These are phyloP conservation scores for Epithemia pelagica DNA, from an alignment of 108 stramenopile genomes.

Conservation along the genomic window DNA sequence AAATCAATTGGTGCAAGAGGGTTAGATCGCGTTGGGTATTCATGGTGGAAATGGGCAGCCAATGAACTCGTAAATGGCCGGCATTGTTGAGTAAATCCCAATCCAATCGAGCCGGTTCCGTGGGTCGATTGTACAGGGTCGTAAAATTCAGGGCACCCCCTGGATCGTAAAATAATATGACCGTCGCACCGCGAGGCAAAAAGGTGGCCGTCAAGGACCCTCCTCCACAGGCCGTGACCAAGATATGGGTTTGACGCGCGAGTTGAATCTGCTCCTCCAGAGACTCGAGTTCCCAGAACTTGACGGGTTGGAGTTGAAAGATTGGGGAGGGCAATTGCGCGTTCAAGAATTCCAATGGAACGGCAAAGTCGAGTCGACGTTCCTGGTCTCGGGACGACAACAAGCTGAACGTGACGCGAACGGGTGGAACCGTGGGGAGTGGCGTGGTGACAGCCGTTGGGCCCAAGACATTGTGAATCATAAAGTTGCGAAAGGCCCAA, in stretches of 20 bases:
- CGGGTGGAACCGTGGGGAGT: constrained; percentile 1
- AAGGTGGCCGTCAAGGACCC: constrained; percentile 52
- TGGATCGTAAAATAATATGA: constrained; percentile 32
- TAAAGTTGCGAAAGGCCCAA: constrained; percentile 32
- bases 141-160: constrained; percentile 21
- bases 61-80: constrained; percentile 40
- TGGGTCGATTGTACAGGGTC: constrained; percentile 6
- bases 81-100: constrained; percentile 49
- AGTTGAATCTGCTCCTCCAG: constrained; percentile 20
- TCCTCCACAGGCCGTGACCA: constrained; percentile 40
- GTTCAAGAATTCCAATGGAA: constrained; percentile 15
- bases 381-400: constrained; percentile 10
- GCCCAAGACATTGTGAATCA: constrained; percentile 22
- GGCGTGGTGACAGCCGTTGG: background rate
- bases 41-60: constrained; percentile 31
- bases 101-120: constrained; percentile 40
- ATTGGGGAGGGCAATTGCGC: background rate
- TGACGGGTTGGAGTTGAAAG: background rate
- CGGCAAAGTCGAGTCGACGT: constrained; percentile 15
- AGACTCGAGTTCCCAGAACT: constrained; percentile 8
- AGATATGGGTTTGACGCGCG: constrained; percentile 13
- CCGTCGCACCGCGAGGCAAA: constrained; percentile 35
- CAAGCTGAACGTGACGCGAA: constrained; percentile 8
- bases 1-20: constrained; percentile 25
- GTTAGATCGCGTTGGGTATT: constrained; percentile 16